Evolutionary conservation across 176 grass and related monocot species (phyloP).

Genomic region (Musa troglodytarum): DNA sequence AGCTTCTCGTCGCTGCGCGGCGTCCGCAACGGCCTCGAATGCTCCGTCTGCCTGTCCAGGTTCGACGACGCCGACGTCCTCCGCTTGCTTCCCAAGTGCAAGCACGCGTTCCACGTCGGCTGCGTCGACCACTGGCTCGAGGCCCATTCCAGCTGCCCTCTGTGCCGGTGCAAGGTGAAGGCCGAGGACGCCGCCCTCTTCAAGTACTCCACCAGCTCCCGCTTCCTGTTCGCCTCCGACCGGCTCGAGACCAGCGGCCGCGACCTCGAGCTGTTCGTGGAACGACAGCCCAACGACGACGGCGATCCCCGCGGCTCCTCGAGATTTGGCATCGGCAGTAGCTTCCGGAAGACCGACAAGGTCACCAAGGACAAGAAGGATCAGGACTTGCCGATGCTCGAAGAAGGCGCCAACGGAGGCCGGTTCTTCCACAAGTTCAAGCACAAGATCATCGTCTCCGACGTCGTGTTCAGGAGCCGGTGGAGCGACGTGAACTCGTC

Average conservation of each 20-base stretch:
- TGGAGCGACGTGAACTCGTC: slow-evolving; percentile 94
- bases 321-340: slow-evolving; percentile 18
- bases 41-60: slow-evolving; percentile 65
- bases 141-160: slow-evolving; percentile 58
- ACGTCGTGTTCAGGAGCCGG: slow-evolving; percentile 63
- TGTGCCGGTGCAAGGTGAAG: slow-evolving; percentile 51
- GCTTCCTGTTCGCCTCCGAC: slow-evolving; percentile 32
- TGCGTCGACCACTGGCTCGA: slow-evolving; percentile 81
- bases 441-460: slow-evolving; percentile 73
- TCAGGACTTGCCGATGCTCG: not conserved
- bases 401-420: not conserved
- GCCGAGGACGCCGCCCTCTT: slow-evolving; percentile 34
- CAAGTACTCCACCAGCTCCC: slow-evolving; percentile 43
- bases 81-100: slow-evolving; percentile 72
- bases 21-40: slow-evolving; percentile 66
- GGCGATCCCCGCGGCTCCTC: slow-evolving; percentile 42
- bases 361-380: not conserved
- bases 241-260: not conserved
- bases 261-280: slow-evolving; percentile 13
- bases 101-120: slow-evolving; percentile 68
- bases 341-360: slow-evolving; percentile 2
- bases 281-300: not conserved
- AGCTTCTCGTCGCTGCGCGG: slow-evolving; percentile 54
- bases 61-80: slow-evolving; percentile 64
- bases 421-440: slow-evolving; percentile 45